phyloP scores from a whole-genome alignment of 768 basidiomycete species.

The Cystoderma amianthinum region DNA sequence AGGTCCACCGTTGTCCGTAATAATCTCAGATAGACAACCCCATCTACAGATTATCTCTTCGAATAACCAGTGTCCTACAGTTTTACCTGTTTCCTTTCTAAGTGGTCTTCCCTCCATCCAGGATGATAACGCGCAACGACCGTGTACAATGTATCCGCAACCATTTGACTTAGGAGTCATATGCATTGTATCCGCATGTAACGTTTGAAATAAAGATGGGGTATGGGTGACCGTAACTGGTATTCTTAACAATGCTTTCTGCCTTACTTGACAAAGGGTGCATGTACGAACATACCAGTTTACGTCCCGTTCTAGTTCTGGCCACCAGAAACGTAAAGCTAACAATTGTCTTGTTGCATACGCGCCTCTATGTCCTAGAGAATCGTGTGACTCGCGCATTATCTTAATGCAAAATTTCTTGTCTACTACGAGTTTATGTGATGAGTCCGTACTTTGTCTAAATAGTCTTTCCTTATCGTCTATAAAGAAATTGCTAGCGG shows the following conservation, averaged over 20 bases:
- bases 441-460: slow-evolving; percentile 4
- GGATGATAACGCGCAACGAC: slow-evolving; percentile 8
- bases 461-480: slow-evolving; percentile 10
- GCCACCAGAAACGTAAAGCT: slow-evolving; percentile 21
- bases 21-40: slow-evolving; percentile 27
- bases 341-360: slow-evolving; percentile 8
- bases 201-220: slow-evolving; percentile 13
- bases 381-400: too few species aligned
- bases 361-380: slow-evolving; percentile 16
- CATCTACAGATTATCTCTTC: slow-evolving; percentile 26
- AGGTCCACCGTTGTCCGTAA: slow-evolving; percentile 30
- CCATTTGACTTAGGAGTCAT: slow-evolving; percentile 14
- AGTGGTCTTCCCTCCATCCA: slow-evolving; percentile 16
- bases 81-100: slow-evolving; percentile 10
- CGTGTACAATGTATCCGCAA: slow-evolving; percentile 16
- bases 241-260: slow-evolving; percentile 9
- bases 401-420: slow-evolving; percentile 14
- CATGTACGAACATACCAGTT: slow-evolving; percentile 17
- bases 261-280: slow-evolving; percentile 13
- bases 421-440: slow-evolving; percentile 18
- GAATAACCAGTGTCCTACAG: slow-evolving; percentile 15
- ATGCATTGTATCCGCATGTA: slow-evolving; percentile 16
- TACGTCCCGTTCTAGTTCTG: slow-evolving; percentile 14
- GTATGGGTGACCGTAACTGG: slow-evolving; percentile 12
- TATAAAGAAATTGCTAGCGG: slow-evolving; percentile 10